phyloP scores from a whole-genome alignment of 2,329 filamentous ascomycete species.

The Byssothecium circinans region DNA sequence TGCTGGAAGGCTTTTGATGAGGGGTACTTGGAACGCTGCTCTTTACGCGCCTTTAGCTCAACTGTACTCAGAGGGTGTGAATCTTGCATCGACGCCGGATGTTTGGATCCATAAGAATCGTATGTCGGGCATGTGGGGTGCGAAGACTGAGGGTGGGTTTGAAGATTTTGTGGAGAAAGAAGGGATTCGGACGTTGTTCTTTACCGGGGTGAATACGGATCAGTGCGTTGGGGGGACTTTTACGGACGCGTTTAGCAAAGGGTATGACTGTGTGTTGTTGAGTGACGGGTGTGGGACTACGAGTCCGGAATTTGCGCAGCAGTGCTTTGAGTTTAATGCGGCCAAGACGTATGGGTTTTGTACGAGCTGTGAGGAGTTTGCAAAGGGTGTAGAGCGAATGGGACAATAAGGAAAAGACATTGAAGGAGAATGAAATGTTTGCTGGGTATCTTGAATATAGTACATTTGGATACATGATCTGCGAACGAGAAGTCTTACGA shows the following conservation, averaged over 20 bases:
- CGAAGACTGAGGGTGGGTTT: constrained; percentile 25
- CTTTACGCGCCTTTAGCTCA: constrained; percentile 43
- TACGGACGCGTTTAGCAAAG: constrained; percentile 44
- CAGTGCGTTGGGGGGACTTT: constrained; percentile 48
- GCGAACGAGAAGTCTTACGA: not conserved
- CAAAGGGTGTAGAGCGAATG: constrained; percentile 21
- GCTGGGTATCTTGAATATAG: not conserved
- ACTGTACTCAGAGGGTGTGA: constrained; percentile 27
- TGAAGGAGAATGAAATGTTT: not conserved
- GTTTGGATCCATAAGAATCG: constrained; percentile 46
- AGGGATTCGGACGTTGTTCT: constrained; percentile 45
- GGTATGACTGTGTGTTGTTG: constrained; percentile 47
- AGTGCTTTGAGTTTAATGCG: constrained; percentile 46
- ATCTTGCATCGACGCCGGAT: constrained; percentile 19
- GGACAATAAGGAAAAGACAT: not conserved
- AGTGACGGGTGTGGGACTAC: constrained; percentile 44
- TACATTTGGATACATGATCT: not conserved
- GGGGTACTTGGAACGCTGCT: constrained; percentile 47
- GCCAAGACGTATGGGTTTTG: constrained; percentile 47
- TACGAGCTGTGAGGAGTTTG: constrained; percentile 39
- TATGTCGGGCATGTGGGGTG: constrained; percentile 47
- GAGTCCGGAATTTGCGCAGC: constrained; percentile 43
- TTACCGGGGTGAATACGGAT: constrained; percentile 49
- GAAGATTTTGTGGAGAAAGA: constrained; percentile 44
- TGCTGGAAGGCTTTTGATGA: constrained; percentile 43